Base-by-base conservation (phyloP, 2,329 filamentous ascomycete genomes). In the Pleurostoma richardsiae region DNA sequence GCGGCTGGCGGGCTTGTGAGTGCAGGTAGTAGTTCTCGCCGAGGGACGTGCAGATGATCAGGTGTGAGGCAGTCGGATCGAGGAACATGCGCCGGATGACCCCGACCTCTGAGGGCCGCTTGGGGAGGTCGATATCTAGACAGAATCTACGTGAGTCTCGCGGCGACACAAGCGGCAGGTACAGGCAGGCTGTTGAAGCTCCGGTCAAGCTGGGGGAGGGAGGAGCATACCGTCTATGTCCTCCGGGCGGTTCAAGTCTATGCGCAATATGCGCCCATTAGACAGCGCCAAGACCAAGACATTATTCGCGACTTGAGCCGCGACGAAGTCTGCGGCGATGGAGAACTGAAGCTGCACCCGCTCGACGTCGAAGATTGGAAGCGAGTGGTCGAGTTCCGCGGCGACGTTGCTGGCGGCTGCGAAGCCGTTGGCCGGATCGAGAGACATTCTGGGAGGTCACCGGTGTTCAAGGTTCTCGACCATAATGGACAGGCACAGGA, bases 1-100 rank as follows among this genome's bases (percentile, higher is more conserved):
- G 89, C 3, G 92, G 90, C 54, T 91, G 86, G 56, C 90, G 86
- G 31, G 91, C 94, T 64, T 97, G 92, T 8, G 90, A 92, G 65
- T 99, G 94, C 7, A 99, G 86, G 67, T 99, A 99, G 73, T 91
- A 99, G 70, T 95, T 97, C 67, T 99, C 94, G 63, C 90, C 90
- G 39, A 90, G 80, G 4, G 90, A 86, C 3, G 94, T 99, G 63
- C 87, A 90, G 56, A 99, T 83, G 54, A 99, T 81, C 29, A 99
- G 76, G 70, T 99, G 94, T 5, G 90, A 96, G 29, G 94, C 94
- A 8, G 92, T 96, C 29, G 94, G 92, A 62, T 99, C 94, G 61
- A 99, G 86, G 71, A 99, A 99, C 80, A 99, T 90, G 72, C 88
- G 89, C 56, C 88, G 85, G 61, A 99, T 97, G 44, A 96, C 80